Conservation (phyloP, 352 stramenopile species). For the Elongisporangium senticosum region DNA sequence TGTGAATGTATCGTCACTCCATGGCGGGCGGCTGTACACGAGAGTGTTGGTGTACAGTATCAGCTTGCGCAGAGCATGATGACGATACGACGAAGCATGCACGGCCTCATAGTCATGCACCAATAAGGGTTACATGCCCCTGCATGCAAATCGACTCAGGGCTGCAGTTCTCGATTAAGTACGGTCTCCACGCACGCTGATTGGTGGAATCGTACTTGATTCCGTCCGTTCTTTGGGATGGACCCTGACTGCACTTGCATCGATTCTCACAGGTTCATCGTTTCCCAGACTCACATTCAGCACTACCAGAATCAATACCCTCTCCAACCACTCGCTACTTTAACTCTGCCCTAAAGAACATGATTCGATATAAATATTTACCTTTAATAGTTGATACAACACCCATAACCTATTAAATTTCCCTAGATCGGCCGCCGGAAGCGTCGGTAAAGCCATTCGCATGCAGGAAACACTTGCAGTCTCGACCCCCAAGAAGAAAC, state of each 20-base stretch:
- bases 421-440: neutral
- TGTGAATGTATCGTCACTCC: neutral
- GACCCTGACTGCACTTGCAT: neutral
- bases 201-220: neutral
- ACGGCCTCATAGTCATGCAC: neutral
- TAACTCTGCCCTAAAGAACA: neutral
- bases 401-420: neutral
- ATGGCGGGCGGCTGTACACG: too few relatives aligned
- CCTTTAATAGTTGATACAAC: neutral
- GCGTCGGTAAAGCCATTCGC: neutral
- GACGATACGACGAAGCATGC: neutral
- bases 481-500: conserved; percentile 7
- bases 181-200: neutral
- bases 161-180: neutral
- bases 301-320: neutral
- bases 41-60: neutral
- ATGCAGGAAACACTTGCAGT: conserved; percentile 11
- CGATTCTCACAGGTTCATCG: neutral
- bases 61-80: neutral
- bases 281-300: neutral
- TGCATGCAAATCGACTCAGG: neutral
- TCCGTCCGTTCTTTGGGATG: neutral
- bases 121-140: neutral
- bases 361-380: neutral
- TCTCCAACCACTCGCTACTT: neutral